Evolutionary conservation across 1,284 basidiomycete species (phyloP).

Genomic region (Apiotrichum montevideense): DNA sequence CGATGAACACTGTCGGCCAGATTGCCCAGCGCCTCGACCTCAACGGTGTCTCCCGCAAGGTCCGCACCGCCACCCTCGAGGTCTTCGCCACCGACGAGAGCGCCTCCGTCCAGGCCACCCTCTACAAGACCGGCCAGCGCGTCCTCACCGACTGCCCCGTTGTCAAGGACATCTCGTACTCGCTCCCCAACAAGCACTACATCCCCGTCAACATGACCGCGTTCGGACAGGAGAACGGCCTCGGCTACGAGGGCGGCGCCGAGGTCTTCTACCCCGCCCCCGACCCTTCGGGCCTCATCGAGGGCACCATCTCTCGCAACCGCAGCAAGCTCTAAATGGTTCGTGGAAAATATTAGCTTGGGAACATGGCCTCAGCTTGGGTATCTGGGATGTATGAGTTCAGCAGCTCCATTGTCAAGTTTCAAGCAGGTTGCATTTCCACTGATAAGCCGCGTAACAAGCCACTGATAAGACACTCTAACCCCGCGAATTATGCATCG

Average conservation of each 20-base stretch:
- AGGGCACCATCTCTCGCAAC: conserved; percentile 43
- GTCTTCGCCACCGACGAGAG: conserved; percentile 82
- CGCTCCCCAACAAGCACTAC: conserved; percentile 90
- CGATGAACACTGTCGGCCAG: conserved; percentile 49
- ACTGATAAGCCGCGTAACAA: no score
- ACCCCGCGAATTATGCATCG: no score
- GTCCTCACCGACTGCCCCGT: conserved; percentile 62
- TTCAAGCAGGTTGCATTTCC: no score
- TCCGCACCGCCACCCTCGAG: conserved; percentile 65
- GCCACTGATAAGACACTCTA: no score
- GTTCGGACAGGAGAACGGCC: conserved; percentile 50
- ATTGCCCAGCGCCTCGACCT: conserved; percentile 60
- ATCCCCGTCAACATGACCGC: conserved; percentile 50
- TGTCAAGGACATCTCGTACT: conserved; percentile 63
- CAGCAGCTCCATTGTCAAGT: no score
- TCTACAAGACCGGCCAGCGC: conserved; percentile 79
- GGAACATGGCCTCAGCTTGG: no score
- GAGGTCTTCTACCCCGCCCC: conserved; percentile 74
- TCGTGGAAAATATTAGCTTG: no score
- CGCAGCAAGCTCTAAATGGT: conserved; percentile 10
- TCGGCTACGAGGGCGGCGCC: conserved; percentile 56
- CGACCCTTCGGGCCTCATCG: conserved; percentile 56
- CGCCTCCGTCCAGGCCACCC: conserved; percentile 87
- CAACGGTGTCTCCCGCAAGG: conserved; percentile 51
- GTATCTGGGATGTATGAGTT: no score